Conservation (phyloP, 805 yeast species). For the Kuraishia ogatae region DNA sequence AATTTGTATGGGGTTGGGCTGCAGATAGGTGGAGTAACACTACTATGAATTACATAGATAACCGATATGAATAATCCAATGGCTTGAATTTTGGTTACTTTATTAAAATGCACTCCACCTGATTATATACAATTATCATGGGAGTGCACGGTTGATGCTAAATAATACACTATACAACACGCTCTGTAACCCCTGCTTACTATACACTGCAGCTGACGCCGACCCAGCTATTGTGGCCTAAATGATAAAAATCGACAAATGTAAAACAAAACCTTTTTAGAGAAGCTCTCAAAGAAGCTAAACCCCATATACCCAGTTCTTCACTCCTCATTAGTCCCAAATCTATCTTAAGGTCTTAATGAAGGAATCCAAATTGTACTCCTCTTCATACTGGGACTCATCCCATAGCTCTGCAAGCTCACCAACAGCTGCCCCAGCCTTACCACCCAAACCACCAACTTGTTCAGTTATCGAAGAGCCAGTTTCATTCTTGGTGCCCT, state of each 20-base stretch:
- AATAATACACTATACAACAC: not conserved
- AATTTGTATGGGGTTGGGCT: too few species aligned
- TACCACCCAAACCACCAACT: slow-evolving; percentile 76
- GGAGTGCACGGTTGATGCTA: not conserved
- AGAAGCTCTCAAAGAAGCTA: too few species aligned
- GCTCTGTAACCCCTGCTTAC: slow-evolving; percentile 1
- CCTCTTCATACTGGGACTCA: slow-evolving; percentile 92
- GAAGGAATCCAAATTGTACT: slow-evolving; percentile 87
- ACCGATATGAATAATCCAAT: too few species aligned
- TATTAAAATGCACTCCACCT: slow-evolving; percentile 16
- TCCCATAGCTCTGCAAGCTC: slow-evolving; percentile 95
- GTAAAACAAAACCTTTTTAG: not conserved
- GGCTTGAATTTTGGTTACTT: too few species aligned
- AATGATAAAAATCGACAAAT: slow-evolving; percentile 1
- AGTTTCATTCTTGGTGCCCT: slow-evolving; percentile 22
- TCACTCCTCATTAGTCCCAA: too few species aligned
- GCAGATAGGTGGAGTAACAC: too few species aligned
- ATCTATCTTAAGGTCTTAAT: slow-evolving; percentile 60
- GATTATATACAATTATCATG: slow-evolving; percentile 14
- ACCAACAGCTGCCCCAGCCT: slow-evolving; percentile 80
- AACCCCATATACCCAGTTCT: too few species aligned
- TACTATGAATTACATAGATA: too few species aligned
- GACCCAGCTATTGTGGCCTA: not conserved
- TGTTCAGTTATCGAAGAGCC: slow-evolving; percentile 32
- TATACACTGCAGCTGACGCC: slow-evolving; percentile 1